Conservation (phyloP, 345 rosid genomes). For the Barbarea vulgaris region DNA sequence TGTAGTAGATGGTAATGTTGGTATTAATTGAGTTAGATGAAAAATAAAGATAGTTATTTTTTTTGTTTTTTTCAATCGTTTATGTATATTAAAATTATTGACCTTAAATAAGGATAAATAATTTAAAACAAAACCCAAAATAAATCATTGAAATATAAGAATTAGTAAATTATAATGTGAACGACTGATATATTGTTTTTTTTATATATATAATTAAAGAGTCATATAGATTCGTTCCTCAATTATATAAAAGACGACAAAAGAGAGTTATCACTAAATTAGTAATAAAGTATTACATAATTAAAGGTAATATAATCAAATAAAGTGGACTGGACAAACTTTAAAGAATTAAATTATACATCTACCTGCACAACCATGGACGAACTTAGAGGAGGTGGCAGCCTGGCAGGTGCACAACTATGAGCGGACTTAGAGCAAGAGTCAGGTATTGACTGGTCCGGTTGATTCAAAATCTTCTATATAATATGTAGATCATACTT, state of each 20-base stretch:
- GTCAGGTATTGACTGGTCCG: no score
- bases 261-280: not conserved
- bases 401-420: not conserved
- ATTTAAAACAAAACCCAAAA: no score
- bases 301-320: not conserved
- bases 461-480: no score
- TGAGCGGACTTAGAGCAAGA: not conserved
- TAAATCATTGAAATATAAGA: not conserved
- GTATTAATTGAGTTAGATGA: no score
- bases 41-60: no score
- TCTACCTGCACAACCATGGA: not conserved
- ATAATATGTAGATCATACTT: no score
- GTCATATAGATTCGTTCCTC: not conserved
- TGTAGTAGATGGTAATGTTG: no score
- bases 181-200: not conserved
- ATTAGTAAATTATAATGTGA: not conserved
- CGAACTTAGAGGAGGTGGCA: not conserved
- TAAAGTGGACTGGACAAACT: not conserved
- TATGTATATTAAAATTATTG: no score
- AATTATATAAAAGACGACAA: not conserved
- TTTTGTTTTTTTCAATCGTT: no score
- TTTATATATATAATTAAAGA: no score
- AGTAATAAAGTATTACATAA: not conserved
- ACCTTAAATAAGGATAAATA: not conserved
- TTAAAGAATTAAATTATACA: not conserved